Evolutionary conservation across 306 rosid genomes (phyloP).

Genomic region (Vigna nakashimae): DNA sequence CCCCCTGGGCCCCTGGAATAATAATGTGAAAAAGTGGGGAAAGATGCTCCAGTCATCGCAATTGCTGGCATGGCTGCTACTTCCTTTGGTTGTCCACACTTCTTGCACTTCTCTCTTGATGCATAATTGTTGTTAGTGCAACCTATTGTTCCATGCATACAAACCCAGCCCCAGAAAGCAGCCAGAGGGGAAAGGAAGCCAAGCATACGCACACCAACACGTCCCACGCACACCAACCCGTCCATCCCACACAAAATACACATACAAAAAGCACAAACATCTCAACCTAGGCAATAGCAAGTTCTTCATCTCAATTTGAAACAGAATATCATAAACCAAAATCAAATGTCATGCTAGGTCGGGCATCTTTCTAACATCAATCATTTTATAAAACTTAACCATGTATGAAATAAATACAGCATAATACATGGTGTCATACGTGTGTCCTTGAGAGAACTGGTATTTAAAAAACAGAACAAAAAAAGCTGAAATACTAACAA

Average conservation of each 20-base stretch:
- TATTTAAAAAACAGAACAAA: conserved; percentile 26
- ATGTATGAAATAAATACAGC: conserved; percentile 21
- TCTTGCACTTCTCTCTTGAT: conserved; percentile 99
- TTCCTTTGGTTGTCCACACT: conserved; percentile 96
- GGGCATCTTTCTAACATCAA: conserved; percentile 1
- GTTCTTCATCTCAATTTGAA: conserved; percentile 52
- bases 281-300: conserved; percentile 78
- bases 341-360: conserved; percentile 29
- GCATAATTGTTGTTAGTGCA: conserved; percentile 99
- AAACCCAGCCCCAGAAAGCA: conserved; percentile 84
- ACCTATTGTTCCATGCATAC: conserved; percentile 92
- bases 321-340: conserved; percentile 44
- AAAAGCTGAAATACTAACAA: background rate
- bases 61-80: conserved; percentile 91
- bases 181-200: conserved; percentile 72
- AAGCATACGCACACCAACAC: conserved; percentile 73
- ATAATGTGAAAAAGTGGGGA: conserved; percentile 73
- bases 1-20: conserved; percentile 79
- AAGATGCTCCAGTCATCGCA: conserved; percentile 83
- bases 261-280: conserved; percentile 86
- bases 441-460: conserved; percentile 4
- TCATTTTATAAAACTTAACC: conserved; percentile 2
- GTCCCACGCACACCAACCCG: conserved; percentile 78
- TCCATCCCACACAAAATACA: conserved; percentile 83
- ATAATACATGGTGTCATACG: conserved; percentile 5